Evolutionary conservation across 345 rosid species (phyloP).

Genomic region (Cardamine resedifolia): DNA sequence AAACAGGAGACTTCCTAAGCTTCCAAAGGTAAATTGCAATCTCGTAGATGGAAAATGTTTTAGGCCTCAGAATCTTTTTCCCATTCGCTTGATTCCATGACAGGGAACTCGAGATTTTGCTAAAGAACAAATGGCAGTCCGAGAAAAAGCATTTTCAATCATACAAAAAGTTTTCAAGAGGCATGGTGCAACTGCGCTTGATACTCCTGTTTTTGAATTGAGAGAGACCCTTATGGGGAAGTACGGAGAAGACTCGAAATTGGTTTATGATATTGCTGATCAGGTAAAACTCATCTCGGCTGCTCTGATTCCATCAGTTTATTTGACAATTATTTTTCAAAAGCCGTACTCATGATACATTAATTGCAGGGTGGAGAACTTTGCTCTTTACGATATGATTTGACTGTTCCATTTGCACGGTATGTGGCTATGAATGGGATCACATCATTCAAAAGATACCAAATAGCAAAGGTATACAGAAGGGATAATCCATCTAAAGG

Average conservation of each 20-base stretch:
- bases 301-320: background rate
- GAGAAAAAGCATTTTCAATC: constrained; percentile 78
- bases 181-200: constrained; percentile 89
- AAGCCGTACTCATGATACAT: background rate
- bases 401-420: constrained; percentile 95
- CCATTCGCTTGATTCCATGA: constrained; percentile 25
- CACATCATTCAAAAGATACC: constrained; percentile 78
- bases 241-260: constrained; percentile 93
- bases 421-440: constrained; percentile 89
- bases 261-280: constrained; percentile 92
- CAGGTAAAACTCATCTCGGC: constrained; percentile 56
- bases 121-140: constrained; percentile 76
- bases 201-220: constrained; percentile 95
- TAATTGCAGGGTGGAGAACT: constrained; percentile 87
- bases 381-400: constrained; percentile 88
- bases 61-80: background rate
- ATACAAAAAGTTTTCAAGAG: constrained; percentile 78
- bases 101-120: constrained; percentile 95
- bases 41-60: background rate
- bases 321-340: background rate
- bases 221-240: constrained; percentile 93
- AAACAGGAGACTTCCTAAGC: constrained; percentile 90
- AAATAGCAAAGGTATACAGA: constrained; percentile 86
- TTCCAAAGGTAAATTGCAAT: constrained; percentile 62
- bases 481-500: constrained; percentile 97